Percentiles rank a stretch among this genome's conserved stretches.
These are phyloP conservation scores for Colletotrichum eleusines DNA, from an alignment of 2,329 filamentous ascomycete species.

Conservation along the genomic window DNA sequence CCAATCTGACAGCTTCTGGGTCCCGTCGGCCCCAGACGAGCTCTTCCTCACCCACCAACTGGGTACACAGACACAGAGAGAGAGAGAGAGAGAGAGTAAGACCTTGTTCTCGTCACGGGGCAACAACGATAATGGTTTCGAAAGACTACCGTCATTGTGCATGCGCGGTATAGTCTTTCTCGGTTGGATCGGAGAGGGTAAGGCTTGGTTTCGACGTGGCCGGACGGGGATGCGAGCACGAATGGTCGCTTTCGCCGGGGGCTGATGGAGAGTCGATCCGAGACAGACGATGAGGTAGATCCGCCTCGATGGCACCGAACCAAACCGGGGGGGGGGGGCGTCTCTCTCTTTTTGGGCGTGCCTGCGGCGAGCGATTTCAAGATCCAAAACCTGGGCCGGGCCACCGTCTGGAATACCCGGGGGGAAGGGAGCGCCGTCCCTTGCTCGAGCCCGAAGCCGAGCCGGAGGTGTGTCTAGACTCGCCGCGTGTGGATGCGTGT, in stretches of 20 bases:
- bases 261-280: not conserved
- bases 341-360: not conserved
- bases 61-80: too few relatives aligned
- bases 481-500: not conserved
- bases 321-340: too few relatives aligned
- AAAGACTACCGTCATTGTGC: constrained; percentile 24
- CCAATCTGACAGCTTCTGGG: not conserved
- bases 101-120: not conserved
- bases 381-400: not conserved
- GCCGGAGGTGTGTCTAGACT: constrained; percentile 16
- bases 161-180: not conserved
- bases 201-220: constrained; percentile 4
- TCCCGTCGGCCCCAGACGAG: not conserved
- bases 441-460: constrained; percentile 27
- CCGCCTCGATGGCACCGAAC: constrained; percentile 27
- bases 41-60: not conserved
- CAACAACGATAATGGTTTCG: not conserved
- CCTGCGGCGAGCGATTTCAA: not conserved
- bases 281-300: constrained; percentile 5
- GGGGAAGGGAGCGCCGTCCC: constrained; percentile 9
- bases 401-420: not conserved
- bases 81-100: not conserved
- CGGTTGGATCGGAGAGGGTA: not conserved
- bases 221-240: not conserved
- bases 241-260: not conserved